These are phyloP conservation scores for Henckelia pumila DNA, from an alignment of 257 asterid species.

Conservation along the genomic window DNA sequence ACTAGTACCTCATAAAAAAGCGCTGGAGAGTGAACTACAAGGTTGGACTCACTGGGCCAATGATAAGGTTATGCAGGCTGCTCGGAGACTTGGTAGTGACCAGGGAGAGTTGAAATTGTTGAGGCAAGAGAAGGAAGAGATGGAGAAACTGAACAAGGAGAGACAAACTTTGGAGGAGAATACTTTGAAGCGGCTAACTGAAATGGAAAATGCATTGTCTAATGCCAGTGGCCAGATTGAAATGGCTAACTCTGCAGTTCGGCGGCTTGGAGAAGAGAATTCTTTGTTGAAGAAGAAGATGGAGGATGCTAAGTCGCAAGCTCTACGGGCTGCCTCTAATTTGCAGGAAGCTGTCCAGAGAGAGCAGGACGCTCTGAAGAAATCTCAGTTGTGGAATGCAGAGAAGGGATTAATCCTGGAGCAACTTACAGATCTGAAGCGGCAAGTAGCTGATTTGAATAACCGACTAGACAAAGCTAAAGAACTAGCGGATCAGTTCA, in stretches of 20 bases:
- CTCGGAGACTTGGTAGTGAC: constrained; percentile 60
- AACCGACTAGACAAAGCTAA: constrained; percentile 41
- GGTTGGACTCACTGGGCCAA: constrained; percentile 71
- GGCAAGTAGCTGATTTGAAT: constrained; percentile 26
- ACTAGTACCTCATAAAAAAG: constrained; percentile 40
- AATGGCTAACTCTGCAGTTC: constrained; percentile 35
- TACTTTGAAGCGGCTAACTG: constrained; percentile 51
- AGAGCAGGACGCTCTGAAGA: constrained; percentile 60
- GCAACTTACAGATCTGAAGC: constrained; percentile 36
- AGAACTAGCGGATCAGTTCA: constrained; percentile 44
- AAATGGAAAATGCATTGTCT: constrained; percentile 59
- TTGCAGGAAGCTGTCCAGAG: constrained; percentile 42
- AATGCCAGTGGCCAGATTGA: constrained; percentile 48
- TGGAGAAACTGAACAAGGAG: constrained; percentile 52
- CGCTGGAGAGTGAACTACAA: constrained; percentile 45
- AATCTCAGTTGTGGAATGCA: constrained; percentile 36
- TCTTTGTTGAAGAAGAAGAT: constrained; percentile 33
- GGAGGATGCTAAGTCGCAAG: constrained; percentile 43
- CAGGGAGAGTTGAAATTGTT: constrained; percentile 58
- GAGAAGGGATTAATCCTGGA: constrained; percentile 45
- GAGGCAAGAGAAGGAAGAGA: constrained; percentile 68
- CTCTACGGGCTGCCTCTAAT: constrained; percentile 28
- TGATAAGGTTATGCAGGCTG: constrained; percentile 73
- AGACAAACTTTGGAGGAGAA: constrained; percentile 57
- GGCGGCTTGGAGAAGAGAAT: constrained; percentile 49